A percentile compares a stretch with the other conserved stretches of the same genome.
Conservation (phyloP, 169 alveolate species). For the Sarcocystis neurona region DNA sequence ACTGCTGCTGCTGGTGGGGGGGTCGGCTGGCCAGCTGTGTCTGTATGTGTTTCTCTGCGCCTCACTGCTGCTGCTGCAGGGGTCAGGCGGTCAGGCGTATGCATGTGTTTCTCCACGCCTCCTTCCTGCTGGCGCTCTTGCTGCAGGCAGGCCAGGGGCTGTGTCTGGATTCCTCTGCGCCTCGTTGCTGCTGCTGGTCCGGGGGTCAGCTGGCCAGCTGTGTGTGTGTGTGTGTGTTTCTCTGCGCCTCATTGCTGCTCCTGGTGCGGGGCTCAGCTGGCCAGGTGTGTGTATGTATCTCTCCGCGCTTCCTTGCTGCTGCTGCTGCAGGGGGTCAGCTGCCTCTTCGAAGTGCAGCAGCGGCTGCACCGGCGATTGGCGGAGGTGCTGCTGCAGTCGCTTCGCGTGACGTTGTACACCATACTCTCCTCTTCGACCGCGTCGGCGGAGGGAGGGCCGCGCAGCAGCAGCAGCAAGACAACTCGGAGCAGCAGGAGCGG, state of each 20-base stretch:
- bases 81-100: too few species aligned
- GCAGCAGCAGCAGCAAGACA: not conserved
- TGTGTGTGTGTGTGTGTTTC: not conserved
- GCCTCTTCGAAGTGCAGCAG: conserved; percentile 36
- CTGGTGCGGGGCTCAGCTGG: not conserved
- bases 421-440: not conserved
- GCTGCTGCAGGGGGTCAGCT: conserved; percentile 26
- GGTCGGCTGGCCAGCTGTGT: not conserved
- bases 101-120: too few species aligned
- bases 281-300: not conserved
- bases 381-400: conserved; percentile 41
- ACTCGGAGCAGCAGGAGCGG: conserved; percentile 1
- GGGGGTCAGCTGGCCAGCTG: not conserved
- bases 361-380: conserved; percentile 42
- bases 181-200: not conserved
- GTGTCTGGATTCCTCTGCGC: too few species aligned
- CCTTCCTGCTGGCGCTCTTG: not conserved
- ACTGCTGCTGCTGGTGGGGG: not conserved
- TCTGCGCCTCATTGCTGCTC: not conserved
- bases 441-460: not conserved
- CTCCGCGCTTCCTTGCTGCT: not conserved
- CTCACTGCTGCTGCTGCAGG: not conserved
- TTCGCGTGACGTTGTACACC: not conserved
- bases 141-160: too few species aligned
- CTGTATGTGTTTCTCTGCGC: not conserved